Conservation (phyloP, 768 basidiomycete genomes). For the Lactarius akahatsu region DNA sequence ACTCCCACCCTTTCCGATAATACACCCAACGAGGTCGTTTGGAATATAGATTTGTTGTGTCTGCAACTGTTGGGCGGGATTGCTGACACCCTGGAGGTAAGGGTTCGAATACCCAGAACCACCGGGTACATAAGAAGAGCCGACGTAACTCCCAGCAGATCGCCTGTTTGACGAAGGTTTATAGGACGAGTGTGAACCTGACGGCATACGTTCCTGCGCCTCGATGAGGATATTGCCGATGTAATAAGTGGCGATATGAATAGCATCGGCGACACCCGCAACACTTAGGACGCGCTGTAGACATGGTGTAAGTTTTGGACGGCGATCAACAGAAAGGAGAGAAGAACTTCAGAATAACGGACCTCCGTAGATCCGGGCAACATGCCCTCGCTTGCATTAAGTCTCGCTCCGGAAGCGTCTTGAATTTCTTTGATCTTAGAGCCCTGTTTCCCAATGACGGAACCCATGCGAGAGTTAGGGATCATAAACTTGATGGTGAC, state of each 20-base stretch:
- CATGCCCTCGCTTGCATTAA: conserved; percentile 98
- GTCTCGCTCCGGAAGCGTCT: conserved; percentile 92
- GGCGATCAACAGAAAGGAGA: conserved; percentile 18
- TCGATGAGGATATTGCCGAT: conserved; percentile 98
- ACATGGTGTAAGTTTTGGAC: conserved; percentile 26
- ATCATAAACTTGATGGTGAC: conserved; percentile 99
- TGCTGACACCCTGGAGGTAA: conserved; percentile 33
- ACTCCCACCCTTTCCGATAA: conserved; percentile 97
- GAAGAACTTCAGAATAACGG: conserved; percentile 30
- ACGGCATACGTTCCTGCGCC: conserved; percentile 80
- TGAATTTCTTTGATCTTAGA: conserved; percentile 99
- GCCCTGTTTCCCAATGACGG: conserved; percentile 96
- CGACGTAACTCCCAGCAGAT: conserved; percentile 36
- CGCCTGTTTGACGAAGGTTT: conserved; percentile 66
- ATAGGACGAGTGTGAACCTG: conserved; percentile 62
- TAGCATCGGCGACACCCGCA: conserved; percentile 97
- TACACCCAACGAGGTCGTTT: conserved; percentile 93
- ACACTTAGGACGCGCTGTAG: conserved; percentile 92
- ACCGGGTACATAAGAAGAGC: conserved; percentile 73
- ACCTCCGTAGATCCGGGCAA: conserved; percentile 99
- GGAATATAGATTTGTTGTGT: conserved; percentile 99
- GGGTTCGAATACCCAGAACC: conserved; percentile 60
- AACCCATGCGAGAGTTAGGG: conserved; percentile 98
- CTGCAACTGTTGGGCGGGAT: conserved; percentile 66
- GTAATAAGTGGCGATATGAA: conserved; percentile 99